Evolutionary conservation across 495 filamentous ascomycete genomes (phyloP), one percentile per base, ranked within the genome.

Genomic region (Aspergillus heteromorphus): DNA sequence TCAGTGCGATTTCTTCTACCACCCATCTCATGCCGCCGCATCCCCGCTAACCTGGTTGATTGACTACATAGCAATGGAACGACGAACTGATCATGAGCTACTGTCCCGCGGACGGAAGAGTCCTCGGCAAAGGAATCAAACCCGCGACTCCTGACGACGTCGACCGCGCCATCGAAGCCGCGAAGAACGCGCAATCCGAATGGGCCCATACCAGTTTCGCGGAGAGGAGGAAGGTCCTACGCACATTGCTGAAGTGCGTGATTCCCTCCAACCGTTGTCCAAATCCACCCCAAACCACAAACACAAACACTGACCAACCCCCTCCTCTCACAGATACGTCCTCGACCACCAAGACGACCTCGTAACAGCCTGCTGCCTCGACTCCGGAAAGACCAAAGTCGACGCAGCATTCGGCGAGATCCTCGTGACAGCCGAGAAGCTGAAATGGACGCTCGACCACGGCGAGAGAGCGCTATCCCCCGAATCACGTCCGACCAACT

Each of bases 331-430:
- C 55, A 86, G 83, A 68, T 82, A 83, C 61, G 77, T 97, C 18
- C 81, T 99, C 51, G 87, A 95, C 52, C 87, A 97, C 70, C 91
- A 96, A 68, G 88, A 95, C 49, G 75, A 82, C 29, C 93, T 99
- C 57, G 91, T 88, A 51, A 82, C 81, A 13, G 83, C 88, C 19
- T 91, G 92, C 45, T 97, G 92, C 64, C 77, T 96, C 14, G 93
- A 99, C 73, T 93, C 89, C n/a, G 93, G 93, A 48, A 99, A 99
- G 73, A 96, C 95, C 5, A 87, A 89, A 74, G 83, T 97, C 23
- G 93, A 99, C 66, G 92, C 92, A 8, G 83, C 85, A 31, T 84
- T 99, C 34, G 93, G 93, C 29, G 93, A 99, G 76, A 91, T 97
- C 51, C 78, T 99, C 43, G 90, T 96, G 6, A 96, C 92, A 10